Percentiles rank a stretch among this genome's conserved stretches.
phyloP scores from a whole-genome alignment of 129 eudicot genomes.

The Silybum marianum region DNA sequence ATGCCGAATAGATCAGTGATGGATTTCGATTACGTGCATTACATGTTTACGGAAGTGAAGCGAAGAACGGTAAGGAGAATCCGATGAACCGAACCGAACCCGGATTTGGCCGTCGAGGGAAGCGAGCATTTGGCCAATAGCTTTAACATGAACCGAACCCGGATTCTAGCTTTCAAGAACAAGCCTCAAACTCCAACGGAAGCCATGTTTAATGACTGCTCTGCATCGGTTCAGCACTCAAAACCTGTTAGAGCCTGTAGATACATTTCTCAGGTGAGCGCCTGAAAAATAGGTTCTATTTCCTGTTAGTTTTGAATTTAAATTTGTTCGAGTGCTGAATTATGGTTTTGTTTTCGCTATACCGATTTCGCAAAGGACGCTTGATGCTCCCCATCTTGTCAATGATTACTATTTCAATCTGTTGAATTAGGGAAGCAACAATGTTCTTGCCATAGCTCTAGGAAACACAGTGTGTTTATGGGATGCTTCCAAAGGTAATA shows the following conservation, averaged over 20 bases:
- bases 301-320: background rate
- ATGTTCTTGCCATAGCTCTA: conserved; percentile 88
- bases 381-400: conserved; percentile 84
- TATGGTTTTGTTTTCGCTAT: background rate
- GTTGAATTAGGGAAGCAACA: conserved; percentile 85
- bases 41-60: too few species aligned
- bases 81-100: too few species aligned
- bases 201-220: conserved; percentile 44
- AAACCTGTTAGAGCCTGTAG: conserved; percentile 67
- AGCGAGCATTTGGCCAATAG: conserved; percentile 37
- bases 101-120: too few species aligned
- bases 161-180: conserved; percentile 93
- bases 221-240: conserved; percentile 48
- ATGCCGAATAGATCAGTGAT: too few species aligned
- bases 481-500: conserved; percentile 76
- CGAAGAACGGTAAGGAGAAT: too few species aligned
- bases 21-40: too few species aligned
- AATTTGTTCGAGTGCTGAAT: background rate
- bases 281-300: background rate
- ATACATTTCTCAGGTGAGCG: conserved; percentile 80
- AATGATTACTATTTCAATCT: conserved; percentile 85
- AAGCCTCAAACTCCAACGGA: conserved; percentile 77
- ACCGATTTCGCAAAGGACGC: conserved; percentile 34
- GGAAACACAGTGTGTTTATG: conserved; percentile 73
- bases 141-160: conserved; percentile 80